phyloP scores from a whole-genome alignment of 2,329 filamentous ascomycete species.

The Pyricularia grisea region DNA sequence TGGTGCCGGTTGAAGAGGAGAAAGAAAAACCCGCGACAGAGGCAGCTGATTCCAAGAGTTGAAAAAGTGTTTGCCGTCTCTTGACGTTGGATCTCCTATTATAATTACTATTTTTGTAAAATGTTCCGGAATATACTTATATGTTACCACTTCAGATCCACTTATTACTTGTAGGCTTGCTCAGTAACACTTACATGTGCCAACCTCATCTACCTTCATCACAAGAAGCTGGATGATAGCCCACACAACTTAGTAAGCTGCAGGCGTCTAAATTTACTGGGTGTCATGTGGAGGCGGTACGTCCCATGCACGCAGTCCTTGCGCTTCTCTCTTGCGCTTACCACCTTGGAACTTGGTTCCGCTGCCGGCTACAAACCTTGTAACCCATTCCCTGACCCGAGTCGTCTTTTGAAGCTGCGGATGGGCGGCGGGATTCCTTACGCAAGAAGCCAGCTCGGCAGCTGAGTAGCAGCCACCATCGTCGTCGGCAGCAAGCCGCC shows the following conservation, averaged over 20 bases:
- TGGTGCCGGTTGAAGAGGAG: background rate
- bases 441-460: constrained; percentile 32
- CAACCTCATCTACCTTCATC: background rate
- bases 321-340: background rate
- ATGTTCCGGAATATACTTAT: background rate
- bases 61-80: background rate
- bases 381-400: constrained; percentile 66
- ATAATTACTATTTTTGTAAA: background rate
- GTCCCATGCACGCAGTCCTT: constrained; percentile 12
- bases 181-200: background rate
- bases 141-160: background rate
- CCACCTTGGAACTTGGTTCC: background rate
- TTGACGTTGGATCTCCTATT: background rate
- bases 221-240: background rate
- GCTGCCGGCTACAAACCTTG: constrained; percentile 50
- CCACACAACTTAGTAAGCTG: background rate
- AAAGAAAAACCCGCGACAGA: background rate
- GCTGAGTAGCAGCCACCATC: constrained; percentile 46
- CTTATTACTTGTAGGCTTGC: background rate
- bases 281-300: constrained; percentile 17
- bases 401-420: constrained; percentile 54
- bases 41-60: background rate
- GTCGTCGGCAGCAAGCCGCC: constrained; percentile 40
- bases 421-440: constrained; percentile 14
- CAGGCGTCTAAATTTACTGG: constrained; percentile 8